Base-by-base conservation (phyloP, 2,329 filamentous ascomycete species). In the Zarea fungicola region DNA sequence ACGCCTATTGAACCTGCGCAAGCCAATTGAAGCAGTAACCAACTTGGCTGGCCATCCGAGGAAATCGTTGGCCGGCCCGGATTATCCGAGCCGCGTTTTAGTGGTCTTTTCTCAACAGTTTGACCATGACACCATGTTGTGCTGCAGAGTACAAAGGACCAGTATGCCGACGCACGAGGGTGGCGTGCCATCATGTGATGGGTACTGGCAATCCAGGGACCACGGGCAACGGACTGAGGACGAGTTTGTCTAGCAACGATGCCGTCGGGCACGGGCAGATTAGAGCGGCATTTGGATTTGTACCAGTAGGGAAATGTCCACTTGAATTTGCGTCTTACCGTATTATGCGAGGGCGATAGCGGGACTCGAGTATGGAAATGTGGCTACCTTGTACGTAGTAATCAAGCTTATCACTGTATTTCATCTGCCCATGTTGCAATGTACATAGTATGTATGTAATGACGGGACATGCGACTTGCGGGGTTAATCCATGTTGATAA, bases 171-270 rank as follows among this genome's bases (percentile, higher is more conserved):
- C 41, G 36, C 42, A 54, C 41, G 45, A 49, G 35, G 42, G 52
- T 48, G 52, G 49, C 52, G 49, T 42, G 32, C 19, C 44, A 46
- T 39, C 43, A 48, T 48, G 37, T 48, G 46, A 48, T 48, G 23
- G 37, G 7, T n/a, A n/a, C n/a, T n/a, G n/a, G n/a, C 28, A 31
- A 35, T 48, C 21, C 31, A 48, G 37, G 46, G 37, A 42, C 42
- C 41, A 19, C 16, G 21, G 5, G 29, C 14, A 31, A 35, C 14
- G 10, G 22, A 19, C 13, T 2, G 10, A 4, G 41, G 35, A 14
- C 16, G 26, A 34, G 25, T 16, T 16, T 29, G 23, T 28, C 35
- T 7, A 22, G 42, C 42, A 16, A 45, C 42, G 16, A 10, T 6
- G 14, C 34, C 25, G 18, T 29, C 43, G 25, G 43, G 16, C 18